These are phyloP conservation scores for Cladosporium sp. DNA, from an alignment of 2,329 filamentous ascomycete genomes.

Conservation along the genomic window DNA sequence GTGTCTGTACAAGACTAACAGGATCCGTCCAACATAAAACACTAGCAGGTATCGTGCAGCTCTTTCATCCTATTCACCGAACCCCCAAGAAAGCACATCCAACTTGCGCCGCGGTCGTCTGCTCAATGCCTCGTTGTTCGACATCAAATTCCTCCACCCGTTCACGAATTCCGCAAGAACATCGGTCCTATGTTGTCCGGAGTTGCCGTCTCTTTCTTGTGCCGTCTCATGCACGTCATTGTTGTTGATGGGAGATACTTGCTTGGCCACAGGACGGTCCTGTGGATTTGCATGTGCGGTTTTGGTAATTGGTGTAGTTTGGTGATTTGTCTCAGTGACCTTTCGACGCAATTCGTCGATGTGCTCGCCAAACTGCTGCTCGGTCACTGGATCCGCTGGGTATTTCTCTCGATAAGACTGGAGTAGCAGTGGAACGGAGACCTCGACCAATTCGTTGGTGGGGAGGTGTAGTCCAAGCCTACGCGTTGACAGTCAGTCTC, in stretches of 20 bases:
- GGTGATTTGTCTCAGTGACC: not conserved
- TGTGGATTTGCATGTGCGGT: not conserved
- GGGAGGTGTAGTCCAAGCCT: slow-evolving; percentile 6
- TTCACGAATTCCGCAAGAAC: not conserved
- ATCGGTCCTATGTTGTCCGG: not conserved
- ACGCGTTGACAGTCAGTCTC: not conserved
- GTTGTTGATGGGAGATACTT: not conserved
- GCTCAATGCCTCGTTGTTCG: not conserved
- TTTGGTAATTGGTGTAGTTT: not conserved
- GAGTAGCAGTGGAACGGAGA: not conserved
- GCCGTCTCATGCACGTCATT: not conserved
- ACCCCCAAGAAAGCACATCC: slow-evolving; percentile 13
- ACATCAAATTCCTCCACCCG: slow-evolving; percentile 1
- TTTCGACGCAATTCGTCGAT: not conserved
- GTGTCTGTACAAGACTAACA: too few relatives aligned
- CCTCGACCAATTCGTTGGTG: not conserved
- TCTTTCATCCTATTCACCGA: not conserved
- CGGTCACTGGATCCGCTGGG: not conserved
- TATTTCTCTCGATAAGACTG: not conserved
- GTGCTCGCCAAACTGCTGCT: not conserved
- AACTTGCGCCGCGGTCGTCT: not conserved
- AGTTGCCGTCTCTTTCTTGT: not conserved
- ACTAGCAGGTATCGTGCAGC: too few relatives aligned
- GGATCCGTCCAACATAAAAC: too few relatives aligned
- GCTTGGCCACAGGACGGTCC: not conserved